phyloP scores from a whole-genome alignment of 2,329 filamentous ascomycete species.

The Aspergillus sp. region DNA sequence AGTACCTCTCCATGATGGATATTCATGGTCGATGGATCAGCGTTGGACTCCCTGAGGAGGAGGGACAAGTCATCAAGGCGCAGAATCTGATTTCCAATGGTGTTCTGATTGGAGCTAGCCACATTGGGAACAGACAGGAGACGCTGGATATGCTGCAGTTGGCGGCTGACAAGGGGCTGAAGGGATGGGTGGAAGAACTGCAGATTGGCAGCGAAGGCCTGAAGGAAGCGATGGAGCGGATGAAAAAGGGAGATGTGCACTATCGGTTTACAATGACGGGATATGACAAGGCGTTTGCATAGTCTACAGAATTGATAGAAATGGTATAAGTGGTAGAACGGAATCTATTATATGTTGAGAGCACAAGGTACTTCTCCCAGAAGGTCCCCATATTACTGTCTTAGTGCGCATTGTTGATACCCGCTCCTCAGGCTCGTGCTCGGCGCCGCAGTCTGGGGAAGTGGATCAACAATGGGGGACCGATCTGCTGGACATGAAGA shows the following conservation, averaged over 20 bases:
- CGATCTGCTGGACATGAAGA: neutral
- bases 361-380: neutral
- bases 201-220: conserved; percentile 70
- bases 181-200: conserved; percentile 69
- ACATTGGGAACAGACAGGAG: conserved; percentile 70
- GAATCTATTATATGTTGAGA: neutral
- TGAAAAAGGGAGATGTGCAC: conserved; percentile 69
- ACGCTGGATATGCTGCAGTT: conserved; percentile 71
- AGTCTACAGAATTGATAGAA: neutral
- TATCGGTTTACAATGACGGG: conserved; percentile 69
- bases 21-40: conserved; percentile 79
- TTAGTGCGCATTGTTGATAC: no score
- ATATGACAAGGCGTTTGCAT: conserved; percentile 37
- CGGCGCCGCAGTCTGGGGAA: conserved; percentile 3
- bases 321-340: no score
- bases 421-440: neutral
- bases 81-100: conserved; percentile 76
- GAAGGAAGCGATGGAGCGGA: conserved; percentile 67
- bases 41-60: conserved; percentile 76
- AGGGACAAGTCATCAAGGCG: conserved; percentile 68
- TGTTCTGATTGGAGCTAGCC: conserved; percentile 67
- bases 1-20: conserved; percentile 77
- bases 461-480: neutral
- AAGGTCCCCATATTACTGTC: neutral
- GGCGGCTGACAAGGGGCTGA: conserved; percentile 67